Evolutionary conservation across 768 basidiomycete genomes (phyloP).

Genomic region (Tylopilus subfusipes): DNA sequence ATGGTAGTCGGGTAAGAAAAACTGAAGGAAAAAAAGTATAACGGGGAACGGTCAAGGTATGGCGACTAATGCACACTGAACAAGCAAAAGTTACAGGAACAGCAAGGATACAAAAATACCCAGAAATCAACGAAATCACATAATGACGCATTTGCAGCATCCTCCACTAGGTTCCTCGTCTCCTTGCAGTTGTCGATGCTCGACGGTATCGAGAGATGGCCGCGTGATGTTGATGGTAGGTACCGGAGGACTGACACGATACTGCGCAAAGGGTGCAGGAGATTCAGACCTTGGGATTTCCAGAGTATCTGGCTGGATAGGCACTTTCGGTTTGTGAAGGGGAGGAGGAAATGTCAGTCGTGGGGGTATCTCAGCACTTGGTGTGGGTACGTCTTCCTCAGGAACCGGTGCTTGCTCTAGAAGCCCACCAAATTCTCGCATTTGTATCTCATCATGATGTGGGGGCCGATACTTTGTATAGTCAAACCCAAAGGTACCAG

Average conservation of each 20-base stretch:
- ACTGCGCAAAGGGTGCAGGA: constrained; percentile 64
- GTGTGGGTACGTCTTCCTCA: constrained; percentile 1
- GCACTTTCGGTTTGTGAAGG: constrained; percentile 30
- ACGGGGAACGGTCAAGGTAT: constrained; percentile 3
- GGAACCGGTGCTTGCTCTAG: constrained; percentile 25
- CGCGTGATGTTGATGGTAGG: constrained; percentile 33
- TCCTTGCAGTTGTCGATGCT: constrained; percentile 28
- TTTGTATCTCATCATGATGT: constrained; percentile 45
- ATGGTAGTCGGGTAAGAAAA: constrained; percentile 6
- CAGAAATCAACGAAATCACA: constrained; percentile 49
- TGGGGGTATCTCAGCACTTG: not conserved
- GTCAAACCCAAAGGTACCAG: constrained; percentile 81
- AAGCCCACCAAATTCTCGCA: constrained; percentile 63
- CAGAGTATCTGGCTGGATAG: constrained; percentile 23
- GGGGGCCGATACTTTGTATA: constrained; percentile 62
- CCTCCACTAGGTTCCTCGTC: constrained; percentile 48
- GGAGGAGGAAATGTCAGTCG: constrained; percentile 17
- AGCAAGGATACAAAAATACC: constrained; percentile 24
- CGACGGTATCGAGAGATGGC: constrained; percentile 26
- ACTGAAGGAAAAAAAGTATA: not conserved
- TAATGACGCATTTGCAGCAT: constrained; percentile 82
- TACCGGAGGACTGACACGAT: constrained; percentile 31
- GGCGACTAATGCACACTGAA: constrained; percentile 18
- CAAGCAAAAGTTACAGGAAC: constrained; percentile 22
- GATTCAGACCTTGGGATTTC: constrained; percentile 38